Evolutionary conservation across 2,329 filamentous ascomycete species (phyloP).

Genomic region (Penicillium sp.): DNA sequence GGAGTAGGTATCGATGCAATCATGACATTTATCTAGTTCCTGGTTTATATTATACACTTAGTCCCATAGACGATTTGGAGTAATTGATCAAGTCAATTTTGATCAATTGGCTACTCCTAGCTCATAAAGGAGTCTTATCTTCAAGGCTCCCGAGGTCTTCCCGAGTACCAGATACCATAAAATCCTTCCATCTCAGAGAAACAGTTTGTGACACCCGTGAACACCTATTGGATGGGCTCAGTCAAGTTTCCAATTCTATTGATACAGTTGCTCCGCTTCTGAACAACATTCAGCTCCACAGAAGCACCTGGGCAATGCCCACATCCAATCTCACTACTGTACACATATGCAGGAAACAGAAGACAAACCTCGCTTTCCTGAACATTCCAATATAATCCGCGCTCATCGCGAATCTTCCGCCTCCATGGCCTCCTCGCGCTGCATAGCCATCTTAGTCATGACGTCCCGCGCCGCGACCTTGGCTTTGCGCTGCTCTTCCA

Average conservation of each 20-base stretch:
- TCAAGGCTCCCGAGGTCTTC: too few relatives aligned
- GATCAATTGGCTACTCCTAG: too few relatives aligned
- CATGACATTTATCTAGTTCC: too few relatives aligned
- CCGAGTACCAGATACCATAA: not conserved
- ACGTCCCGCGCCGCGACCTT: slow-evolving; percentile 34
- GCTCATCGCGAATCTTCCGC: slow-evolving; percentile 20
- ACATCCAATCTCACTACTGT: not conserved
- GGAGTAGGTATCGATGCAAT: too few relatives aligned
- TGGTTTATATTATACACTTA: too few relatives aligned
- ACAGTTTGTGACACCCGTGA: not conserved
- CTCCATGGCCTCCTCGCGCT: slow-evolving; percentile 40
- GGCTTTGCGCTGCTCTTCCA: slow-evolving; percentile 30
- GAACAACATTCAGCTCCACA: not conserved
- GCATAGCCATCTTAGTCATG: slow-evolving; percentile 36
- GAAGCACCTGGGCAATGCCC: not conserved
- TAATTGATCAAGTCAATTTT: too few relatives aligned
- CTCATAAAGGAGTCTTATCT: too few relatives aligned
- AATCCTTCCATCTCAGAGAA: not conserved
- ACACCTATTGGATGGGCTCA: not conserved
- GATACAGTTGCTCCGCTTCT: not conserved
- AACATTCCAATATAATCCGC: not conserved
- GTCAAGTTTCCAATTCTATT: not conserved
- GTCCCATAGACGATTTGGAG: too few relatives aligned
- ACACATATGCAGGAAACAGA: not conserved
- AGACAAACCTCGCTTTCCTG: not conserved